Conservation (phyloP, 1,284 basidiomycete genomes). For the Hemileia vastatrix region DNA sequence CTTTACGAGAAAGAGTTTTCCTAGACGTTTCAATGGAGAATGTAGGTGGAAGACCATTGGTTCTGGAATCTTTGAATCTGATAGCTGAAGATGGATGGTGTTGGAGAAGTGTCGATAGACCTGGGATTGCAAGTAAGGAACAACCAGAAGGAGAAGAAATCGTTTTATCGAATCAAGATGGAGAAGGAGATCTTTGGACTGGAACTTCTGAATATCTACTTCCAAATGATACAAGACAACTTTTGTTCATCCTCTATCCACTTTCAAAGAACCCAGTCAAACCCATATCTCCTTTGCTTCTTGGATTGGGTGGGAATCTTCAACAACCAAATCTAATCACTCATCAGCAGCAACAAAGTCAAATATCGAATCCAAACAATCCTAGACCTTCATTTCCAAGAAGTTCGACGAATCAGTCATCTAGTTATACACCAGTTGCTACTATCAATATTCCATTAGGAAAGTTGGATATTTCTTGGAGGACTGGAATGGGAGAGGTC, state of each 20-base stretch:
- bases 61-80: conserved; percentile 24
- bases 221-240: conserved; percentile 30
- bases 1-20: conserved; percentile 24
- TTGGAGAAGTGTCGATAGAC: conserved; percentile 29
- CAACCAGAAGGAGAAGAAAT: background rate
- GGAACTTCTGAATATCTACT: conserved; percentile 20
- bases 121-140: conserved; percentile 6
- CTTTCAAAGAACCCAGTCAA: background rate
- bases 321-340: too few relatives aligned
- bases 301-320: background rate
- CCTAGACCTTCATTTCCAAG: too few relatives aligned
- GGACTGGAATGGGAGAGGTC: too few relatives aligned
- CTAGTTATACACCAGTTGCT: too few relatives aligned
- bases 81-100: conserved; percentile 23
- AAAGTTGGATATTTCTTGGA: too few relatives aligned
- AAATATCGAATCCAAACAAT: too few relatives aligned
- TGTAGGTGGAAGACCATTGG: conserved; percentile 22
- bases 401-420: too few relatives aligned
- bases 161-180: background rate
- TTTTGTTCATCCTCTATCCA: conserved; percentile 26
- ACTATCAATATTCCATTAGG: too few relatives aligned
- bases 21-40: conserved; percentile 34
- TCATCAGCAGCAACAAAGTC: too few relatives aligned
- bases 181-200: conserved; percentile 25
- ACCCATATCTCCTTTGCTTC: background rate